phyloP scores from a whole-genome alignment of 2,329 filamentous ascomycete species.

The Dissoconium aciculare region DNA sequence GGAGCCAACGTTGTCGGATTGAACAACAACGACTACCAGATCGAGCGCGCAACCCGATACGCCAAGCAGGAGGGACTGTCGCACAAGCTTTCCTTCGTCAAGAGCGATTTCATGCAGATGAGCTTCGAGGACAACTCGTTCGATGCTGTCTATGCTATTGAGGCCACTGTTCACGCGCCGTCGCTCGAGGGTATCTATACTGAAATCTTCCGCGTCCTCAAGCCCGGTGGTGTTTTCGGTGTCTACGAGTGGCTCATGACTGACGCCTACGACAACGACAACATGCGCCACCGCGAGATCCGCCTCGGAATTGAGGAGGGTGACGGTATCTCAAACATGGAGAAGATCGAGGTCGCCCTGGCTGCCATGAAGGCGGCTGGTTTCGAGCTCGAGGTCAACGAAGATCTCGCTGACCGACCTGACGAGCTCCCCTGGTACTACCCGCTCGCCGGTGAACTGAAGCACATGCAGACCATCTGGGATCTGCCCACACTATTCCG shows the following conservation, averaged over 20 bases:
- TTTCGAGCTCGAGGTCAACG: constrained; percentile 67
- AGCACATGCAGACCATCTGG: constrained; percentile 61
- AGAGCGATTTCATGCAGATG: constrained; percentile 99
- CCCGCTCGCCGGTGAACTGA: constrained; percentile 72
- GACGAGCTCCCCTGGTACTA: constrained; percentile 87
- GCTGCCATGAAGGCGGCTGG: constrained; percentile 74
- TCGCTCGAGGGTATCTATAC: constrained; percentile 81
- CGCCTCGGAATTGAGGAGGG: constrained; percentile 90
- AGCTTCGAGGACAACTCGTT: constrained; percentile 82
- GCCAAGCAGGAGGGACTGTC: constrained; percentile 67
- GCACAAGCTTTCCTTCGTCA: constrained; percentile 69
- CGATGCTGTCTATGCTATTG: constrained; percentile 92
- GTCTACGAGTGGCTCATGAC: constrained; percentile 99
- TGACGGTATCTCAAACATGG: constrained; percentile 96
- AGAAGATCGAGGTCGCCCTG: constrained; percentile 66
- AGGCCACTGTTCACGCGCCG: constrained; percentile 90
- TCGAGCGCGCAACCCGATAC: constrained; percentile 78
- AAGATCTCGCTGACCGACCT: constrained; percentile 67
- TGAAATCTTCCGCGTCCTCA: constrained; percentile 87
- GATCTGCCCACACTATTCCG: constrained; percentile 74
- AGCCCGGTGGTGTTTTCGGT: constrained; percentile 88
- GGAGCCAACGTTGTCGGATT: constrained; percentile 77
- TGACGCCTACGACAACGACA: constrained; percentile 78
- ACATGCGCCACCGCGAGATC: constrained; percentile 74
- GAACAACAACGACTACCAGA: constrained; percentile 99